Conservation (phyloP, 148 eudicot genomes). For the Suaeda aralocaspica region DNA sequence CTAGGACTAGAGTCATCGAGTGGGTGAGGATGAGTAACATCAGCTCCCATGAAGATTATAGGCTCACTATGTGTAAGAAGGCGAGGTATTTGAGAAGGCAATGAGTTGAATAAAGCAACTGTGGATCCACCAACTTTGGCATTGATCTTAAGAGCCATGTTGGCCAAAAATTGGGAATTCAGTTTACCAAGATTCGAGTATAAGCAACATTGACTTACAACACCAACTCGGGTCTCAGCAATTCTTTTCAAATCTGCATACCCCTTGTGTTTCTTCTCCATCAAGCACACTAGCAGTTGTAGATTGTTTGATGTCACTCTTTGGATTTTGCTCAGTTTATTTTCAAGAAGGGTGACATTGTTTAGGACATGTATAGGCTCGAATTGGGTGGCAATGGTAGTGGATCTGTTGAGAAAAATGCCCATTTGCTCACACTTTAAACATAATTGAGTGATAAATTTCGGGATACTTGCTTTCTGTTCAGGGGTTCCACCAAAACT, state of each 20-base stretch:
- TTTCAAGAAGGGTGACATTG: conserved; percentile 56
- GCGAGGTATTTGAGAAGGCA: conserved; percentile 75
- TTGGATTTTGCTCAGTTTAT: conserved; percentile 56
- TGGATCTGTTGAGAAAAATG: conserved; percentile 56
- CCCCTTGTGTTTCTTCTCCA: conserved; percentile 96
- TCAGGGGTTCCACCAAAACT: conserved; percentile 75
- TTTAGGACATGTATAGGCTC: conserved; percentile 77
- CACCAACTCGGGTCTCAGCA: conserved; percentile 77
- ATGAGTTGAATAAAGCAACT: conserved; percentile 64
- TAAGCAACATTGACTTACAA: conserved; percentile 85
- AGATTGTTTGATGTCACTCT: conserved; percentile 52
- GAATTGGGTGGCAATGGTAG: conserved; percentile 52
- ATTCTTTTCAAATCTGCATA: conserved; percentile 88
- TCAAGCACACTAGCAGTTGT: conserved; percentile 71
- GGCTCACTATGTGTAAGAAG: conserved; percentile 52
- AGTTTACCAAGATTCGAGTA: conserved; percentile 60
- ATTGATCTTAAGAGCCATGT: conserved; percentile 87
- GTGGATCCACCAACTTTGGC: conserved; percentile 96
- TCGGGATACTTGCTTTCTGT: conserved; percentile 60
- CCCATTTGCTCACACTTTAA: conserved; percentile 81
- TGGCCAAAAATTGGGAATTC: conserved; percentile 72
- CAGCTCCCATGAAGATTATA: conserved; percentile 89
- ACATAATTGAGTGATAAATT: conserved; percentile 60
- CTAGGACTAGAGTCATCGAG: conserved; percentile 85
- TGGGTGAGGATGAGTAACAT: conserved; percentile 95